Evolutionary conservation across 306 rosid species (phyloP).

Genomic region (Rosa persica): DNA sequence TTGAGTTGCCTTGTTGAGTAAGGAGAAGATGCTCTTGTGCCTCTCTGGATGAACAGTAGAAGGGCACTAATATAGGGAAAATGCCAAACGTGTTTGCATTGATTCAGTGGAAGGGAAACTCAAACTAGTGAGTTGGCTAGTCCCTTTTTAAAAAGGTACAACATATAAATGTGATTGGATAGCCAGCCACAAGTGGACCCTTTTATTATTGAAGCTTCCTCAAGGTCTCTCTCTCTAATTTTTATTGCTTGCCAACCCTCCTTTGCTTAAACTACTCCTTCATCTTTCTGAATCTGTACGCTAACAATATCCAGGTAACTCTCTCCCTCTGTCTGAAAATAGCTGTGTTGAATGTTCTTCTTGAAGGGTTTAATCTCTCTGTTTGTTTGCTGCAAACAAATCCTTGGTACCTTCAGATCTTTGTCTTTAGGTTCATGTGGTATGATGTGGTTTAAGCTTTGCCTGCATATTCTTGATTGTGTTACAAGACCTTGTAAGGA

Average conservation of each 20-base stretch:
- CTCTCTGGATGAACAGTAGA: constrained; percentile 24
- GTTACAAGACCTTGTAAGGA: neutral
- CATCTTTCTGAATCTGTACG: constrained; percentile 11
- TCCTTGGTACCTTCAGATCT: constrained; percentile 1
- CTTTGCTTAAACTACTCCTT: neutral
- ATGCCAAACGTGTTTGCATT: constrained; percentile 62
- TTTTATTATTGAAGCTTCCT: constrained; percentile 24
- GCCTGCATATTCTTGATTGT: constrained; percentile 1
- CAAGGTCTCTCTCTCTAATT: constrained; percentile 7
- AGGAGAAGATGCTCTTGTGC: constrained; percentile 28
- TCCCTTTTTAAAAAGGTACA: constrained; percentile 29
- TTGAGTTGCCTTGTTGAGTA: constrained; percentile 7
- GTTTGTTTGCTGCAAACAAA: neutral
- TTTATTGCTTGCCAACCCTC: neutral
- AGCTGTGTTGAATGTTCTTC: neutral
- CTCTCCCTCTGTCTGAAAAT: constrained; percentile 1
- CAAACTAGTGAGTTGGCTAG: constrained; percentile 70
- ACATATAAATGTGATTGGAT: constrained; percentile 24
- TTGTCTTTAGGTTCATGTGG: neutral
- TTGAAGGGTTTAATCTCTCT: neutral
- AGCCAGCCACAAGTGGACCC: constrained; percentile 36
- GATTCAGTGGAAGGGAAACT: constrained; percentile 55
- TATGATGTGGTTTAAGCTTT: neutral
- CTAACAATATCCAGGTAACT: constrained; percentile 35
- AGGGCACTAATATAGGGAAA: constrained; percentile 26